Evolutionary conservation across 179 eudicot genomes (phyloP), one percentile per base, ranked within the genome.

Genomic region (Gypsophila paniculata): DNA sequence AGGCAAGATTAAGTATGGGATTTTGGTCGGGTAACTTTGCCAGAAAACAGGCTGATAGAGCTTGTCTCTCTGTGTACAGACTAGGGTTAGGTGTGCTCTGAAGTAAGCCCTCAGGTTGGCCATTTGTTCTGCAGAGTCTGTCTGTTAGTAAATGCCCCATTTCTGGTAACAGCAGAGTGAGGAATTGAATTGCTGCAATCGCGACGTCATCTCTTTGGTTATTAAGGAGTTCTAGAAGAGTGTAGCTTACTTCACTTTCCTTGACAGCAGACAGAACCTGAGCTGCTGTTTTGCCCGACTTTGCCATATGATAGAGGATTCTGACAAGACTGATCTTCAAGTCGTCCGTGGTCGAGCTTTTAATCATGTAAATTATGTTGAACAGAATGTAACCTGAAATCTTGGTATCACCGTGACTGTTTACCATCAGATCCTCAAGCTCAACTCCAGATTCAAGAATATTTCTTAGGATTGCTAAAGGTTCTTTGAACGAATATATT

Each of bases 11-110:
- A 60, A 93, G 93, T 38, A 82, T 72, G 58, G 87, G 76, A 70
- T 89, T 87, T 76, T 89, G 86, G 65, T 86, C 89, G 61, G 98
- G 93, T 38, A 93, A 83, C 71, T 82, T 86, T 34, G 96, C 89
- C 73, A 93, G 79, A 76, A 93, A 85, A 65, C 75, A 81, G 65
- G 77, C 85, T 53, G 93, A 86, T 73, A 85, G 74, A 48, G 96
- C 93, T 63, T 85, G 83, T 63, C 84, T 87, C 70, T 93, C 93
- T 63, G 95, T 86, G 64, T 85, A 79, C 69, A 73, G 83, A 26
- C 48, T 69, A 68, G 72, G 72, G 34, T 87, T 82, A 1, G 80
- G 38, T 73, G 83, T 83, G 49, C 52, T 78, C 69, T 78, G 75
- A 74, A 91, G 73, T 51, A 93, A 83, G 72, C 79, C 77, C 82